These are phyloP conservation scores for Neofusicoccum sp. DNA, from an alignment of 2,329 filamentous ascomycete species.

Conservation along the genomic window DNA sequence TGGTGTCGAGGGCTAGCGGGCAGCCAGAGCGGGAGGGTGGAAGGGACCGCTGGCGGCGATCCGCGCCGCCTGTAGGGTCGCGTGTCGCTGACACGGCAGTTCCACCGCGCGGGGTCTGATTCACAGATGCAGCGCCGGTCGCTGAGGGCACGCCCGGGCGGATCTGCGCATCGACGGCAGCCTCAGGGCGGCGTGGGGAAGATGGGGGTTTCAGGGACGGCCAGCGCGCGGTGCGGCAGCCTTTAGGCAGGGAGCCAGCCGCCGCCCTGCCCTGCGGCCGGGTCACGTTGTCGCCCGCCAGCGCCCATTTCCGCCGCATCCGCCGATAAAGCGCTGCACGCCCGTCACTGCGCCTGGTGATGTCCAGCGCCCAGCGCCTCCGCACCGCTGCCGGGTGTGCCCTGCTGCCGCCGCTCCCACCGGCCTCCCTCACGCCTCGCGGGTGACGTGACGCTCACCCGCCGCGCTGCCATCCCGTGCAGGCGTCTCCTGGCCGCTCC, in stretches of 20 bases:
- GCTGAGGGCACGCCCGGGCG: not conserved
- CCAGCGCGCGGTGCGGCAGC: not conserved
- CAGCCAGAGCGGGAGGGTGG: constrained; percentile 1
- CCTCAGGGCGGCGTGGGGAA: constrained; percentile 5
- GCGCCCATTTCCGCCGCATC: constrained; percentile 18
- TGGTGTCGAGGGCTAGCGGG: not conserved
- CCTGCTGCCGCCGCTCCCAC: not conserved
- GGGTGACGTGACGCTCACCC: not conserved
- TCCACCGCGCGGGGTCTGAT: not conserved
- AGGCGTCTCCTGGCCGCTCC: not conserved
- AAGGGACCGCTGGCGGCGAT: constrained; percentile 10
- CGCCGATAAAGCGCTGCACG: constrained; percentile 1
- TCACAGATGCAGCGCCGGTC: not conserved
- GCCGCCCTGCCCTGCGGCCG: not conserved
- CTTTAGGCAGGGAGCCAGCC: not conserved
- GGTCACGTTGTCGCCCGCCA: constrained; percentile 8
- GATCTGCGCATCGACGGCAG: constrained; percentile 8
- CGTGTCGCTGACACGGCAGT: not conserved
- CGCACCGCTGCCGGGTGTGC: not conserved
- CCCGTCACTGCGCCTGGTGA: not conserved
- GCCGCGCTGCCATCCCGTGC: not conserved
- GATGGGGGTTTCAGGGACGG: constrained; percentile 2
- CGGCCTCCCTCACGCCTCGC: not conserved
- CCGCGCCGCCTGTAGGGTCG: constrained; percentile 3
- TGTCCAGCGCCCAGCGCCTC: not conserved